phyloP scores from a whole-genome alignment of 345 rosid genomes.

The Corchorus olitorius region DNA sequence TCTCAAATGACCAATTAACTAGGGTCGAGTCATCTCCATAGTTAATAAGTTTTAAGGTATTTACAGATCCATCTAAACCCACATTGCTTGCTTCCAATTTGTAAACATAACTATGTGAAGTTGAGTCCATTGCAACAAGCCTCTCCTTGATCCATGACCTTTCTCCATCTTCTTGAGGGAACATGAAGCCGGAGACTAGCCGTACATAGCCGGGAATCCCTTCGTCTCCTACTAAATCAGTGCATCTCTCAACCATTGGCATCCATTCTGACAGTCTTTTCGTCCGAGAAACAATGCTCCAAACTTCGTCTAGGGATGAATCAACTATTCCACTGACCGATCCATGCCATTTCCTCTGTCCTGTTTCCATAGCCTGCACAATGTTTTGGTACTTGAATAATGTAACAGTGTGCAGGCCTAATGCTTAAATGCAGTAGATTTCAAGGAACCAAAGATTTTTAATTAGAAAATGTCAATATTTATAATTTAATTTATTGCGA shows the following conservation, averaged over 20 bases:
- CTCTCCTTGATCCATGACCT: constrained; percentile 66
- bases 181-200: constrained; percentile 60
- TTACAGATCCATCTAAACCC: constrained; percentile 53
- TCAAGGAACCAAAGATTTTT: too few relatives aligned
- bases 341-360: constrained; percentile 45
- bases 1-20: constrained; percentile 50
- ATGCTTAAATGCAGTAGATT: neutral
- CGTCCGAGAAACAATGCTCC: constrained; percentile 50
- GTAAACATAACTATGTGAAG: constrained; percentile 39
- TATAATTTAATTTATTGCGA: constrained; percentile 6
- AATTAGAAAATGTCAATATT: neutral
- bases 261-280: constrained; percentile 52
- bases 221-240: constrained; percentile 43
- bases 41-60: constrained; percentile 40
- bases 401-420: neutral
- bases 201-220: constrained; percentile 50
- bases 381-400: neutral
- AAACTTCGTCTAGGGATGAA: constrained; percentile 45
- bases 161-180: constrained; percentile 53
- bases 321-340: constrained; percentile 48
- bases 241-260: constrained; percentile 61
- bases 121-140: constrained; percentile 46
- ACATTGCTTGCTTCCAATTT: constrained; percentile 56
- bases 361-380: constrained; percentile 32
- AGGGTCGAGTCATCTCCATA: constrained; percentile 44